Evolutionary conservation across 345 rosid species (phyloP).

Genomic region (Gossypium australe): DNA sequence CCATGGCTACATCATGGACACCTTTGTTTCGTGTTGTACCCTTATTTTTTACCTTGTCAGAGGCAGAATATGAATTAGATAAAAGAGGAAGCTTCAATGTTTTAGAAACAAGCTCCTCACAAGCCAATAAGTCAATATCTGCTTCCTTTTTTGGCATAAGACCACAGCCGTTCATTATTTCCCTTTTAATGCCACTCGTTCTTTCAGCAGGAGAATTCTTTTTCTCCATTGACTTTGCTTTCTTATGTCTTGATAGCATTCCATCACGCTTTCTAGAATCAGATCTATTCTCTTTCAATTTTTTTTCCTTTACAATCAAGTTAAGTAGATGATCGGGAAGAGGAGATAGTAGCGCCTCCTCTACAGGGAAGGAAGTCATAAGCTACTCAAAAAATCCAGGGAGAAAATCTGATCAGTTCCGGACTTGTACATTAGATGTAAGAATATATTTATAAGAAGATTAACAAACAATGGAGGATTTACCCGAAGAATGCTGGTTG

Average conservation of each 20-base stretch:
- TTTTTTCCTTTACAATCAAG: slow-evolving; percentile 39
- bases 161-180: slow-evolving; percentile 24
- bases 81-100: slow-evolving; percentile 65
- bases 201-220: slow-evolving; percentile 34
- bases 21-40: slow-evolving; percentile 30
- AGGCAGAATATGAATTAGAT: slow-evolving; percentile 40
- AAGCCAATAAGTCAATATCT: slow-evolving; percentile 36
- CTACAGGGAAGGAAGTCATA: slow-evolving; percentile 70
- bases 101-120: slow-evolving; percentile 68
- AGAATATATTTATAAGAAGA: slow-evolving; percentile 10
- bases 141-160: slow-evolving; percentile 30
- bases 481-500: slow-evolving; percentile 66
- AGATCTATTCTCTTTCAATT: slow-evolving; percentile 35
- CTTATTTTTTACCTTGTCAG: slow-evolving; percentile 15
- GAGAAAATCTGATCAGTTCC: slow-evolving; percentile 17
- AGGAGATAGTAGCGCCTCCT: slow-evolving; percentile 60
- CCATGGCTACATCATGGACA: slow-evolving; percentile 32
- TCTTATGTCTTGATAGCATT: slow-evolving; percentile 38
- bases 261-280: slow-evolving; percentile 37
- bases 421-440: neutral
- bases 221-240: slow-evolving; percentile 34
- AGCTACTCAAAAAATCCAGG: slow-evolving; percentile 45
- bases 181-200: slow-evolving; percentile 30
- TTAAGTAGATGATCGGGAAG: slow-evolving; percentile 61
- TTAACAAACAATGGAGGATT: slow-evolving; percentile 21